Evolutionary conservation across 805 yeast species (phyloP).

Genomic region (Wickerhamomyces subpelliculosus): DNA sequence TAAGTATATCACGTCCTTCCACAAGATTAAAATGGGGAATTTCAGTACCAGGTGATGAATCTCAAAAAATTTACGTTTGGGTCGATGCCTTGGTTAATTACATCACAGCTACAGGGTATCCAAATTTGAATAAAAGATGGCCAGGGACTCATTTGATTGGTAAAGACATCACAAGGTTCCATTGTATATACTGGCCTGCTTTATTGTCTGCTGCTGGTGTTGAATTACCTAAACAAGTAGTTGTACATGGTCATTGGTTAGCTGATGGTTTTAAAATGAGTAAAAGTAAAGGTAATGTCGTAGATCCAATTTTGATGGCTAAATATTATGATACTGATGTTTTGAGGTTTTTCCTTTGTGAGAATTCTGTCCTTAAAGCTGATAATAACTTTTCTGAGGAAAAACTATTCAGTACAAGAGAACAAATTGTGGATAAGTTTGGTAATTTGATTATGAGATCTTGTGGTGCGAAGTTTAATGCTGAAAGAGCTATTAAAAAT

Average conservation of each 20-base stretch:
- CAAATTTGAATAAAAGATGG: conserved; percentile 23
- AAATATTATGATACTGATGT: conserved; percentile 65
- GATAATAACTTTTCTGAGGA: conserved; percentile 77
- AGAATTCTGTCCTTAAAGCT: conserved; percentile 63
- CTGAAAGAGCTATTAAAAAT: conserved; percentile 35
- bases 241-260: conserved; percentile 95
- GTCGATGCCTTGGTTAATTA: conserved; percentile 90
- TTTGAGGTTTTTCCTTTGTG: conserved; percentile 67
- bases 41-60: conserved; percentile 69
- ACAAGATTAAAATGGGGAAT: conserved; percentile 85
- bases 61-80: conserved; percentile 92
- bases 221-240: conserved; percentile 61
- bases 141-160: conserved; percentile 70
- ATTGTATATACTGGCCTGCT: conserved; percentile 91
- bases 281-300: conserved; percentile 87
- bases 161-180: conserved; percentile 85
- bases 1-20: conserved; percentile 83
- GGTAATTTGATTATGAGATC: conserved; percentile 74
- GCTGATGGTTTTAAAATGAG: conserved; percentile 90
- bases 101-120: conserved; percentile 64
- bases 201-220: conserved; percentile 78
- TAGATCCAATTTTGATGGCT: conserved; percentile 72
- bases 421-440: conserved; percentile 70
- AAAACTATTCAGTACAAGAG: conserved; percentile 44
- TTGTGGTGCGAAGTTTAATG: conserved; percentile 62